Base-by-base conservation (phyloP, 2,329 filamentous ascomycete genomes). In the Endothia cerciana region DNA sequence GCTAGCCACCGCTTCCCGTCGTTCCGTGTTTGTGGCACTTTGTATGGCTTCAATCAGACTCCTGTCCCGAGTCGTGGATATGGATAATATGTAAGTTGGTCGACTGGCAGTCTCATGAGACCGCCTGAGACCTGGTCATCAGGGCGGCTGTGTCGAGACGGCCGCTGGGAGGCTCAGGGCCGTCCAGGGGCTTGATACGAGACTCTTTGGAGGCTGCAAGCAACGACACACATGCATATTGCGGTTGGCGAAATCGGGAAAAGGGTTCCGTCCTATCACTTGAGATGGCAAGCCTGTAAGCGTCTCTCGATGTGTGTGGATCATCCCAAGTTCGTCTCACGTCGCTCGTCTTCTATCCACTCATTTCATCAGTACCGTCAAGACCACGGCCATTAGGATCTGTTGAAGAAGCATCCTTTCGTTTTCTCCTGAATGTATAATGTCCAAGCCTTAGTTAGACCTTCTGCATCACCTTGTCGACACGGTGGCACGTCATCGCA, bases 21-120 rank as follows among this genome's bases (percentile, higher is more conserved):
- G 28, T 66, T 66, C 64, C 64, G 64, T 66, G 64, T 66, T 66
- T 63, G 53, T 58, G 60, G 60, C 61, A 28, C 17, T 47, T 33
- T 25, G 7, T 7, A 36, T 30, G 28, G 6, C 28, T 45, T 22
- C 58, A 47, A 5, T 36, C 17, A 33, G 33, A 47, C 4, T 33
- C 22, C 28, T 33, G 28, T 55, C 51, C 30, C 7, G 2, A 49
- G 3, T 22, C 40, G 28, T 36, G 57, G 3, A 19, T 36, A 36
- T 36, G 51, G 19, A 3, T 33, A 10, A 3, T 33, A 10, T 36
- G 13, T 36, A 10, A n/a, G 25, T 19, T 60, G 15, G 4, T 41
- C 17, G 11, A 4, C 36, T 41, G 1, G 19, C 33, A 8, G 10
- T 41, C 19, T 13, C 33, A 5, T 58, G n/a, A 36, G 10, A 25